phyloP scores from a whole-genome alignment of 139 green algal species.

The Spirogloea muscicola region DNA sequence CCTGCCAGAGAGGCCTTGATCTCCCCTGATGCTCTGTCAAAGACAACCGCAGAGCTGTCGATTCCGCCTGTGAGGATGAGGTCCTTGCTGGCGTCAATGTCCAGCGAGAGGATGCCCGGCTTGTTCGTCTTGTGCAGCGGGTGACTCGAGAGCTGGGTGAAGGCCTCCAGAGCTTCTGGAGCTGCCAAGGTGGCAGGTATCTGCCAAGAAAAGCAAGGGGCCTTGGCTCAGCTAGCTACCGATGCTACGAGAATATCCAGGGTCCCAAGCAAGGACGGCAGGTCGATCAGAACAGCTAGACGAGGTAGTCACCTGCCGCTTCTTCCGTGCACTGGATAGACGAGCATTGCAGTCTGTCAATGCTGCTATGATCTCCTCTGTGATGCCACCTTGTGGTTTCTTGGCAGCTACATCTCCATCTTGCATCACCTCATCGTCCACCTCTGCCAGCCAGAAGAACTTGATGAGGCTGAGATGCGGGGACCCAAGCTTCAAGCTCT shows the following conservation, averaged over 20 bases:
- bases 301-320: conserved; percentile 60
- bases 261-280: neutral
- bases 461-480: too few relatives aligned
- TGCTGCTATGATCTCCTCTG: conserved; percentile 37
- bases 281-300: neutral
- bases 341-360: conserved; percentile 41
- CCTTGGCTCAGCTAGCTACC: neutral
- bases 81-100: conserved; percentile 59
- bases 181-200: conserved; percentile 29
- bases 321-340: conserved; percentile 76
- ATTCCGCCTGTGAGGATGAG: conserved; percentile 64
- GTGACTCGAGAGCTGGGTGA: conserved; percentile 57
- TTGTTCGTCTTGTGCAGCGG: conserved; percentile 85
- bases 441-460: too few relatives aligned
- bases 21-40: conserved; percentile 54
- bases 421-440: conserved; percentile 7
- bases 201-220: conserved; percentile 3
- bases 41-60: conserved; percentile 72
- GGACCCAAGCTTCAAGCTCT: too few relatives aligned
- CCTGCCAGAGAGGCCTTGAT: conserved; percentile 62
- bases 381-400: conserved; percentile 35
- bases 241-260: neutral
- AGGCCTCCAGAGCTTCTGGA: conserved; percentile 61
- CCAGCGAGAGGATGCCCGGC: conserved; percentile 73
- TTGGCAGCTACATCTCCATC: conserved; percentile 22